A percentile compares a stretch with the other conserved stretches of the same genome.
Evolutionary conservation across 257 asterid species (phyloP).

Genomic region (Nicotiana benthamiana): DNA sequence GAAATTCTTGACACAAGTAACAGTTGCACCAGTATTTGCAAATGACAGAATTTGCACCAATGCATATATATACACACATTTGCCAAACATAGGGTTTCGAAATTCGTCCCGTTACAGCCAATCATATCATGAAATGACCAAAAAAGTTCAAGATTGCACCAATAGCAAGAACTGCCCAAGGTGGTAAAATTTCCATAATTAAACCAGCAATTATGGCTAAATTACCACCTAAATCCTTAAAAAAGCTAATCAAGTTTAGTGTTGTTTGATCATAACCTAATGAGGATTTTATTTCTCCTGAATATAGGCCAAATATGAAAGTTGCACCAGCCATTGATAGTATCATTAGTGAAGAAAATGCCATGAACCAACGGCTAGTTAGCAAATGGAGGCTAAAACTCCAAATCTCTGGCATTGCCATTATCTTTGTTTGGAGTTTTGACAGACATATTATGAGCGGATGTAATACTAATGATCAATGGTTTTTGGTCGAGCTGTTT

Average conservation of each 20-base stretch:
- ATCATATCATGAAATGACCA: constrained; percentile 64
- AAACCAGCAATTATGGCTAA: constrained; percentile 49
- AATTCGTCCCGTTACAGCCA: constrained; percentile 28
- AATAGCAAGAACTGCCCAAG: constrained; percentile 44
- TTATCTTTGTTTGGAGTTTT: background rate
- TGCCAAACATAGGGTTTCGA: constrained; percentile 48
- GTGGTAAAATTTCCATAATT: constrained; percentile 43
- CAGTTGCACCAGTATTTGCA: constrained; percentile 47
- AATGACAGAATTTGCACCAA: constrained; percentile 53
- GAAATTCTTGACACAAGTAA: constrained; percentile 57
- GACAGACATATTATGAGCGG: background rate
- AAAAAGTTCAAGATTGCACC: constrained; percentile 41
- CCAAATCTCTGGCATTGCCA: constrained; percentile 10
- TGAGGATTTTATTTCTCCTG: constrained; percentile 37
- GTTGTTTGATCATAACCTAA: constrained; percentile 60
- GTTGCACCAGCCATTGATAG: constrained; percentile 59
- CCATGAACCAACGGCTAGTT: constrained; percentile 50
- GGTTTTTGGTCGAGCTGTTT: background rate
- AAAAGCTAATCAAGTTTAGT: constrained; percentile 40
- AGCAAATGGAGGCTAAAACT: constrained; percentile 23
- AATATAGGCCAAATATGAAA: constrained; percentile 55
- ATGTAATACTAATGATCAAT: background rate
- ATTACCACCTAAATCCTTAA: constrained; percentile 55
- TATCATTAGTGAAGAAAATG: constrained; percentile 40
- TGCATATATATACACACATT: constrained; percentile 49